A percentile compares a stretch with the other conserved stretches of the same genome.
phyloP scores from a whole-genome alignment of 768 basidiomycete species.

The Neoboletus subvelutipes region DNA sequence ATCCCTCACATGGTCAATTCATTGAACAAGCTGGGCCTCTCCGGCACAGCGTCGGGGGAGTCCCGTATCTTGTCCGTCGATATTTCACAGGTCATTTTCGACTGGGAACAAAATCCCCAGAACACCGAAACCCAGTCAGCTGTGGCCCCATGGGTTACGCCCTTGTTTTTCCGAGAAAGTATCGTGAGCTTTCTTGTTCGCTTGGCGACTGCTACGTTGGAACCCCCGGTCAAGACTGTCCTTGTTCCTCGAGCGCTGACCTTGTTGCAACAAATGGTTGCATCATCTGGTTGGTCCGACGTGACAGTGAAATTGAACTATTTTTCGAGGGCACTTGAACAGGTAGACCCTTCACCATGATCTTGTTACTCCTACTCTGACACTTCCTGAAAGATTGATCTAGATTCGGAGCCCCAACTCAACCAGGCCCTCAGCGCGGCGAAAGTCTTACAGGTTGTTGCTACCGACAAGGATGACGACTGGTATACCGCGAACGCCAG shows the following conservation, averaged over 20 bases:
- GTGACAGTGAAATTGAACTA: conserved; percentile 90
- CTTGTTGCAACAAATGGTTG: conserved; percentile 75
- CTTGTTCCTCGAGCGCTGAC: conserved; percentile 63
- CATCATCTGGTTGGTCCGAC: conserved; percentile 84
- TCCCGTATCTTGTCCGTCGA: conserved; percentile 88
- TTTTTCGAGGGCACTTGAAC: conserved; percentile 82
- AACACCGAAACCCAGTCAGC: conserved; percentile 25
- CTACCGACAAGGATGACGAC: conserved; percentile 74
- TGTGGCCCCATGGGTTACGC: conserved; percentile 63
- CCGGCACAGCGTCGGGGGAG: conserved; percentile 66
- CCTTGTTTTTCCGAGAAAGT: conserved; percentile 78
- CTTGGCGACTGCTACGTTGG: conserved; percentile 67
- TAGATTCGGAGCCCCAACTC: conserved; percentile 63
- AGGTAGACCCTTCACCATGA: conserved; percentile 41
- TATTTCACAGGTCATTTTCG: conserved; percentile 85
- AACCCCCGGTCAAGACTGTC: conserved; percentile 38
- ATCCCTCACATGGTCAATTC: conserved; percentile 92
- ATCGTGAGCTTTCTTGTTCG: conserved; percentile 97
- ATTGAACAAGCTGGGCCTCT: conserved; percentile 83
- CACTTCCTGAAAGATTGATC: conserved; percentile 55
- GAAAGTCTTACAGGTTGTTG: conserved; percentile 84
- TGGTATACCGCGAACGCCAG: conserved; percentile 78
- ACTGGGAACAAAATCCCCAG: conserved; percentile 80
- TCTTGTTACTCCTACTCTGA: background rate
- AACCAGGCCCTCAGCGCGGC: conserved; percentile 75